Evolutionary conservation across 306 rosid genomes (phyloP).

Genomic region (Vigna unguiculata): DNA sequence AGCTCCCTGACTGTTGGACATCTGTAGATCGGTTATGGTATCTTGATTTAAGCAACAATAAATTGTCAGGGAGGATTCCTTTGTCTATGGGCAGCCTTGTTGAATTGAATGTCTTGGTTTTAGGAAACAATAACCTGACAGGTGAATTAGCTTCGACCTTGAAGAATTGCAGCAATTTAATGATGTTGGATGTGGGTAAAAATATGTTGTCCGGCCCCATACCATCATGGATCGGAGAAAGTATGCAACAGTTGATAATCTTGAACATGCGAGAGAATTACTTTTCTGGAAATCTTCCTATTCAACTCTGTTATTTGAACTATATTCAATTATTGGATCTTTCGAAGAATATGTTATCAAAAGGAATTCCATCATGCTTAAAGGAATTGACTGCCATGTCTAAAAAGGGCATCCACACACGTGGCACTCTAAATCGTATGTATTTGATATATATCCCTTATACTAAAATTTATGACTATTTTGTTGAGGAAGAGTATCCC

Average conservation of each 20-base stretch:
- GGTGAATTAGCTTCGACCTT: neutral
- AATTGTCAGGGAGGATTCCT: slow-evolving; percentile 28
- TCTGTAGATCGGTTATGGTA: neutral
- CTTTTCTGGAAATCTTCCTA: neutral
- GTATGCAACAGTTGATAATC: neutral
- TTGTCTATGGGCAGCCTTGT: slow-evolving; percentile 5
- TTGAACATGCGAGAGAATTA: slow-evolving; percentile 4
- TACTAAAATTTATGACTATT: too few species aligned
- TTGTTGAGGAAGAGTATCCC: too few species aligned
- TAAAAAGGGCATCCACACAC: too few species aligned
- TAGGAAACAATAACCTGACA: slow-evolving; percentile 13
- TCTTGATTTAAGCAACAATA: slow-evolving; percentile 37
- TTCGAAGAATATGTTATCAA: too few species aligned
- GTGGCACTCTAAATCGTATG: too few species aligned
- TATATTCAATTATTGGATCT: too few species aligned
- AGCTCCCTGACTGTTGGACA: slow-evolving; percentile 28
- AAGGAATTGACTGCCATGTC: too few species aligned
- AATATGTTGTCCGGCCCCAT: neutral
- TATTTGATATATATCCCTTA: too few species aligned
- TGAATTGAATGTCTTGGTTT: neutral
- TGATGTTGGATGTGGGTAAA: slow-evolving; percentile 1
- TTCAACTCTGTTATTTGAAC: neutral
- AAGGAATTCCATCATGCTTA: too few species aligned
- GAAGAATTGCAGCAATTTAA: too few species aligned
- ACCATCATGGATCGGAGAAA: slow-evolving; percentile 40